These are phyloP conservation scores for Poterioochromonas sp. DNA, from an alignment of 352 stramenopile species.

Conservation along the genomic window DNA sequence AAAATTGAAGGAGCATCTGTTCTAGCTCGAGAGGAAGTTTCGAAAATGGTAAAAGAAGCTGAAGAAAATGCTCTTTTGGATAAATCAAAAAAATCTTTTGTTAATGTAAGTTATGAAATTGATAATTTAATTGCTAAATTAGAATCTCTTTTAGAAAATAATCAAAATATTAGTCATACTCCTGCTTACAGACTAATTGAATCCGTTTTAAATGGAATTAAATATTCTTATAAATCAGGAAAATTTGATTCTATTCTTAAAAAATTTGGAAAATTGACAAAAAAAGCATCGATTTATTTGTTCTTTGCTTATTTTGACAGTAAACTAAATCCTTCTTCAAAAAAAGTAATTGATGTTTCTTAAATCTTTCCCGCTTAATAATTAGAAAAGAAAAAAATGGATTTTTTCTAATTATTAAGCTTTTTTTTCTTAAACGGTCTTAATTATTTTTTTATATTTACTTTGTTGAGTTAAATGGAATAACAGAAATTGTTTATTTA, in stretches of 20 bases:
- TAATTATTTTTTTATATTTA: slow-evolving; percentile 19
- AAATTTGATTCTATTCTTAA: slow-evolving; percentile 19
- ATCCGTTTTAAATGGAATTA: slow-evolving; percentile 16
- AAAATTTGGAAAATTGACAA: slow-evolving; percentile 14
- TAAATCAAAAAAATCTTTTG: slow-evolving; percentile 23
- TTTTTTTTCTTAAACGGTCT: slow-evolving; percentile 16
- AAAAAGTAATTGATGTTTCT: slow-evolving; percentile 17
- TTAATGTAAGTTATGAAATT: slow-evolving; percentile 27
- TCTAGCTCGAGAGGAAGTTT: not conserved
- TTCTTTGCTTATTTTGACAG: not conserved
- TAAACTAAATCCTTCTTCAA: slow-evolving; percentile 17
- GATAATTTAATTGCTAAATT: slow-evolving; percentile 19
- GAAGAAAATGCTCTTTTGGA: slow-evolving; percentile 26
- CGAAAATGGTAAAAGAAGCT: slow-evolving; percentile 31
- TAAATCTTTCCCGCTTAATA: slow-evolving; percentile 15
- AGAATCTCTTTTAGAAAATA: slow-evolving; percentile 21
- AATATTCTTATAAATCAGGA: slow-evolving; percentile 18
- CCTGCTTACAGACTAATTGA: slow-evolving; percentile 13
- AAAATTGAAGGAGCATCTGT: slow-evolving; percentile 87
- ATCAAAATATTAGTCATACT: slow-evolving; percentile 18
- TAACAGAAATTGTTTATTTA: slow-evolving; percentile 19
- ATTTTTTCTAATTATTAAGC: slow-evolving; percentile 18
- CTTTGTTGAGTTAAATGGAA: slow-evolving; percentile 15
- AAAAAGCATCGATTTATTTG: slow-evolving; percentile 17
- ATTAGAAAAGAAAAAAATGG: slow-evolving; percentile 18